Percentiles rank a stretch among this genome's conserved stretches.
Conservation (phyloP, 352 stramenopile genomes). For the Pythium vanterpoolii region DNA sequence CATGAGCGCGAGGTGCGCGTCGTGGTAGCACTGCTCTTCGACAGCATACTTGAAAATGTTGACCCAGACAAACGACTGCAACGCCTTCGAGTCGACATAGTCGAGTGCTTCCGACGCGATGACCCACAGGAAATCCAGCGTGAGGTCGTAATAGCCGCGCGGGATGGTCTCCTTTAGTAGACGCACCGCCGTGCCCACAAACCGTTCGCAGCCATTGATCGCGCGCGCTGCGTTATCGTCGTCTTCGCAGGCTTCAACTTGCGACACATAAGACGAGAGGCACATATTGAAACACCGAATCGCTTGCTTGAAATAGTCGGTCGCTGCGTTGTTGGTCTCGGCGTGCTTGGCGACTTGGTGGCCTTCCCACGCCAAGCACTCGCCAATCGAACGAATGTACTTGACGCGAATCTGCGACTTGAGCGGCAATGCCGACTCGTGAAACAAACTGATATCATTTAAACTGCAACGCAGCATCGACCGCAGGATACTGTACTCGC, state of each 20-base stretch:
- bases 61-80: constrained; percentile 79
- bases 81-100: constrained; percentile 27
- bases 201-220: constrained; percentile 38
- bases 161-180: constrained; percentile 68
- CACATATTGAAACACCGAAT: constrained; percentile 73
- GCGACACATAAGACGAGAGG: constrained; percentile 50
- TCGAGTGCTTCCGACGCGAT: constrained; percentile 55
- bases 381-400: constrained; percentile 57
- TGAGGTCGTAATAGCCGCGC: constrained; percentile 48
- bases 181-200: constrained; percentile 59
- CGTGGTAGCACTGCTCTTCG: constrained; percentile 53
- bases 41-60: constrained; percentile 84
- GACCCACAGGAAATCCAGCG: constrained; percentile 63
- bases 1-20: constrained; percentile 74
- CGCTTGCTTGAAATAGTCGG: constrained; percentile 68
- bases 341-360: constrained; percentile 35
- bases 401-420: constrained; percentile 33
- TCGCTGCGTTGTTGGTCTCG: constrained; percentile 33
- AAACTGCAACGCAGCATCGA: constrained; percentile 66
- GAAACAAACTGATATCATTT: constrained; percentile 52
- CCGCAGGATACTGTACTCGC: constrained; percentile 61
- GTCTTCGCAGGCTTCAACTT: constrained; percentile 30
- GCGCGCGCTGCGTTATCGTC: constrained; percentile 22
- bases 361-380: constrained; percentile 64
- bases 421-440: constrained; percentile 14